Evolutionary conservation across 2,329 filamentous ascomycete genomes (phyloP).

Genomic region (Sarocladium kiliense): DNA sequence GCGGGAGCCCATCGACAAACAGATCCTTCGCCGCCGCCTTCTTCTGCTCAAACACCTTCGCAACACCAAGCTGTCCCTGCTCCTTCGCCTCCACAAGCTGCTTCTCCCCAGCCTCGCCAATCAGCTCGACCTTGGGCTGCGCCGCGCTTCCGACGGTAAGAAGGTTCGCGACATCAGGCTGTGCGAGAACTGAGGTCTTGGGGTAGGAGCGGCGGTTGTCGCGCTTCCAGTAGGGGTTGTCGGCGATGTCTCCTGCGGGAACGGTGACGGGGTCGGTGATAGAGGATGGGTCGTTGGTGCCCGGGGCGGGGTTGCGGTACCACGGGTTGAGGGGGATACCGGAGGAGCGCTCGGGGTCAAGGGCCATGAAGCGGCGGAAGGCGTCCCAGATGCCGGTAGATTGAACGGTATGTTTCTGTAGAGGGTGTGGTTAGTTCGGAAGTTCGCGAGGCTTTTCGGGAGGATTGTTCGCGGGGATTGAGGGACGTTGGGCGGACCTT

Average conservation of each 20-base stretch:
- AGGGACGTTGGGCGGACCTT: slow-evolving; percentile 38
- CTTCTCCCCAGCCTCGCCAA: slow-evolving; percentile 58
- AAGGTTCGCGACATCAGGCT: slow-evolving; percentile 80
- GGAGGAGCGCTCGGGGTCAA: slow-evolving; percentile 85
- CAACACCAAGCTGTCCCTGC: slow-evolving; percentile 68
- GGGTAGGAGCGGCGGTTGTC: slow-evolving; percentile 82
- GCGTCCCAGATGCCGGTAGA: slow-evolving; percentile 83
- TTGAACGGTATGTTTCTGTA: slow-evolving; percentile 92
- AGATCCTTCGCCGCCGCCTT: slow-evolving; percentile 58
- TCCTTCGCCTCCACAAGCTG: slow-evolving; percentile 69
- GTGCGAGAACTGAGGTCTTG: slow-evolving; percentile 69
- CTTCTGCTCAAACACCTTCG: slow-evolving; percentile 61
- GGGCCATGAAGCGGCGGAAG: slow-evolving; percentile 69
- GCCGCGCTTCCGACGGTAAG: slow-evolving; percentile 79
- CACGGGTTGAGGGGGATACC: slow-evolving; percentile 90
- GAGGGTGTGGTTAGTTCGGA: neutral
- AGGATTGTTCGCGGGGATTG: slow-evolving; percentile 10
- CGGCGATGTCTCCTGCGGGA: slow-evolving; percentile 39
- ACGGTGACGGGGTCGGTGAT: slow-evolving; percentile 52
- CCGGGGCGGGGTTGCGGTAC: slow-evolving; percentile 73
- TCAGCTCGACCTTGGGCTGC: slow-evolving; percentile 74
- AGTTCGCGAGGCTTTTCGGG: neutral
- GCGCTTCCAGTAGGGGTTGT: slow-evolving; percentile 71
- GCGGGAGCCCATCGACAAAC: slow-evolving; percentile 75
- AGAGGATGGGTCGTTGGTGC: slow-evolving; percentile 33